phyloP scores from a whole-genome alignment of 345 rosid species.

The Gossypium herbaceum region DNA sequence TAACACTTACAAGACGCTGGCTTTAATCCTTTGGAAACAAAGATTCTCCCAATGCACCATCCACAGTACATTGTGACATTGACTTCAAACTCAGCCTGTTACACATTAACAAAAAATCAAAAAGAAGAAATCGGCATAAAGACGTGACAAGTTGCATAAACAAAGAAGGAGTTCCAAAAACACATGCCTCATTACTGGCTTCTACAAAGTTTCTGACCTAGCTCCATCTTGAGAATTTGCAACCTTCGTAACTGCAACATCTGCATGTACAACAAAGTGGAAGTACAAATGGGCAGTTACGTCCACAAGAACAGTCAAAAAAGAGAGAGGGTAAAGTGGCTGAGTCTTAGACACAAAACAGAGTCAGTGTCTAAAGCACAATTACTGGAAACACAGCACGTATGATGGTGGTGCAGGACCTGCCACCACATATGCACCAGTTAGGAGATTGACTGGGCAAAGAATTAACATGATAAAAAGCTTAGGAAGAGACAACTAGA shows the following conservation, averaged over 20 bases:
- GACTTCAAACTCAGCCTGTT: conserved; percentile 40
- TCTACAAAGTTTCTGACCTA: conserved; percentile 68
- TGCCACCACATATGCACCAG: conserved; percentile 70
- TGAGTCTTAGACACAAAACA: conserved; percentile 31
- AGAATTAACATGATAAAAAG: conserved; percentile 19
- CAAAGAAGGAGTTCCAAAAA: conserved; percentile 32
- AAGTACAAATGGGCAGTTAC: conserved; percentile 24
- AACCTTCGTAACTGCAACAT: conserved; percentile 33
- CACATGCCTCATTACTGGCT: conserved; percentile 57
- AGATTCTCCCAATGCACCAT: conserved; percentile 1
- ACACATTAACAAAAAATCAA: conserved; percentile 19
- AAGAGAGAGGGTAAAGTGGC: conserved; percentile 17
- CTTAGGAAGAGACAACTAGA: conserved; percentile 8
- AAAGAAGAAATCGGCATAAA: conserved; percentile 28
- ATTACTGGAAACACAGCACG: conserved; percentile 49
- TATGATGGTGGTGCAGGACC: conserved; percentile 59
- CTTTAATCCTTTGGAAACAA: neutral
- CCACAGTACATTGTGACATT: conserved; percentile 18
- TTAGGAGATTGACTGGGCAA: conserved; percentile 32
- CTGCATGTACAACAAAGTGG: conserved; percentile 32
- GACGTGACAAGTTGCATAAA: conserved; percentile 28
- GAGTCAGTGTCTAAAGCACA: conserved; percentile 43
- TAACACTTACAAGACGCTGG: conserved; percentile 20
- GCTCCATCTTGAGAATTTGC: conserved; percentile 46
- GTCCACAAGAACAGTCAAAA: neutral